These are phyloP conservation scores for Angomonas ambiguus DNA, from an alignment of 208 protist genomes.

Conservation along the genomic window DNA sequence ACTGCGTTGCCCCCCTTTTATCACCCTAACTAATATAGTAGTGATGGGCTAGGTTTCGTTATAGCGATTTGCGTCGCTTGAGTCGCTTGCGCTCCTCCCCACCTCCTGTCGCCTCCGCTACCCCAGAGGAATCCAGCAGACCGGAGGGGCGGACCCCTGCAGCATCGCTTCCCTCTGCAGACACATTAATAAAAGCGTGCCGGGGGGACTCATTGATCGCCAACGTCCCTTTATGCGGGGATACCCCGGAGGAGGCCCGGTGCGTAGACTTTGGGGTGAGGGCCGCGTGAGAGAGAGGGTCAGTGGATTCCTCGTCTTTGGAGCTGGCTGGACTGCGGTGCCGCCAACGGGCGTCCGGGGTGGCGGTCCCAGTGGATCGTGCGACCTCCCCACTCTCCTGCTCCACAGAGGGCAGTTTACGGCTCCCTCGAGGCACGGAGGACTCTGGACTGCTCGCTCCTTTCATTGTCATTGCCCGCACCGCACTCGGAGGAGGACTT, in stretches of 20 bases:
- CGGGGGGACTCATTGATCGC: too few species aligned
- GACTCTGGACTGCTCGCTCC: neutral
- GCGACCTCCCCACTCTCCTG: neutral
- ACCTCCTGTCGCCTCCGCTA: neutral
- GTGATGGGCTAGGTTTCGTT: too few species aligned
- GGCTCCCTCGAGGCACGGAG: neutral
- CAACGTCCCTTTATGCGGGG: too few species aligned
- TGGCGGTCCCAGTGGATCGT: neutral
- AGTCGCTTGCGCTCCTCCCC: neutral
- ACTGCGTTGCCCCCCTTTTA: neutral
- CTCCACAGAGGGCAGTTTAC: too few species aligned
- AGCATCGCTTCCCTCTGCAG: too few species aligned
- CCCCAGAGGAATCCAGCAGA: too few species aligned
- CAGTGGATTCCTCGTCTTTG: neutral
- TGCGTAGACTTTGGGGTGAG: too few species aligned
- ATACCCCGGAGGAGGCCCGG: too few species aligned
- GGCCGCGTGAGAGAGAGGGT: neutral
- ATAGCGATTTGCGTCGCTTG: neutral
- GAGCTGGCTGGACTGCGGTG: neutral
- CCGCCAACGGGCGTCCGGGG: neutral
- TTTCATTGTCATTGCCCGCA: neutral
- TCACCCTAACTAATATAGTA: neutral
- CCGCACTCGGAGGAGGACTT: neutral
- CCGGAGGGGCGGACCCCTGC: too few species aligned
- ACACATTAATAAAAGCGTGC: too few species aligned